A percentile compares a stretch with the other conserved stretches of the same genome.
Conservation (phyloP, 2,329 filamentous ascomycete species). For the Ciborinia camelliae region DNA sequence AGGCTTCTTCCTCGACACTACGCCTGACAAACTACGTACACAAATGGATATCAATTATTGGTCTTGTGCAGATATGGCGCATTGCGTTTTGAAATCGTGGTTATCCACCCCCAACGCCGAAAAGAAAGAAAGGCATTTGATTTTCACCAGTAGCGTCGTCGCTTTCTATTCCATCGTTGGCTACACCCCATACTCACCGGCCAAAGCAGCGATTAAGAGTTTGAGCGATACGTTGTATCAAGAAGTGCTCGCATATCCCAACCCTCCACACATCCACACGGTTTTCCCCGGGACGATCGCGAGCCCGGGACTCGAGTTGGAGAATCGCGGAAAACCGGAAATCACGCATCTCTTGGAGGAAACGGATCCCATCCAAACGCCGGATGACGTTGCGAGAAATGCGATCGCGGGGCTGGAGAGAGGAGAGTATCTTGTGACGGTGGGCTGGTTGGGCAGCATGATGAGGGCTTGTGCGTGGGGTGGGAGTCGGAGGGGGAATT, state of each 20-base stretch:
- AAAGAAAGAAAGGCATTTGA: slow-evolving; percentile 65
- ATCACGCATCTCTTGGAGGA: slow-evolving; percentile 78
- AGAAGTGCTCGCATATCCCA: slow-evolving; percentile 83
- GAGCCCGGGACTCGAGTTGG: slow-evolving; percentile 68
- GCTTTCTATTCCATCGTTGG: slow-evolving; percentile 76
- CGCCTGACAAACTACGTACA: slow-evolving; percentile 60
- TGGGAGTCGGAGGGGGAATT: slow-evolving; percentile 55
- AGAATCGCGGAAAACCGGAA: slow-evolving; percentile 75
- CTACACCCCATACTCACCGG: slow-evolving; percentile 78
- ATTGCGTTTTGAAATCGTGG: slow-evolving; percentile 75
- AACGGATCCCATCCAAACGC: slow-evolving; percentile 74
- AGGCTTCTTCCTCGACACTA: slow-evolving; percentile 72
- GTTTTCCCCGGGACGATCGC: slow-evolving; percentile 83
- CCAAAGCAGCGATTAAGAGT: slow-evolving; percentile 80
- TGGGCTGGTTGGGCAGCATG: slow-evolving; percentile 66
- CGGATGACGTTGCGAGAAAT: slow-evolving; percentile 69
- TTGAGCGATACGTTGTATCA: slow-evolving; percentile 80
- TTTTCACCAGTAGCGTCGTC: slow-evolving; percentile 78
- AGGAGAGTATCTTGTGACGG: slow-evolving; percentile 76
- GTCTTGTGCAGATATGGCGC: slow-evolving; percentile 80
- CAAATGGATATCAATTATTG: slow-evolving; percentile 96
- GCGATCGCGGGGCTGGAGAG: slow-evolving; percentile 73
- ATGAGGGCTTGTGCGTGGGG: slow-evolving; percentile 64
- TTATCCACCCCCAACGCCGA: slow-evolving; percentile 49
- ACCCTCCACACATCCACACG: slow-evolving; percentile 74